A percentile compares a stretch with the other conserved stretches of the same genome.
phyloP scores from a whole-genome alignment of 2,329 filamentous ascomycete species.

The Ascochyta fabae region DNA sequence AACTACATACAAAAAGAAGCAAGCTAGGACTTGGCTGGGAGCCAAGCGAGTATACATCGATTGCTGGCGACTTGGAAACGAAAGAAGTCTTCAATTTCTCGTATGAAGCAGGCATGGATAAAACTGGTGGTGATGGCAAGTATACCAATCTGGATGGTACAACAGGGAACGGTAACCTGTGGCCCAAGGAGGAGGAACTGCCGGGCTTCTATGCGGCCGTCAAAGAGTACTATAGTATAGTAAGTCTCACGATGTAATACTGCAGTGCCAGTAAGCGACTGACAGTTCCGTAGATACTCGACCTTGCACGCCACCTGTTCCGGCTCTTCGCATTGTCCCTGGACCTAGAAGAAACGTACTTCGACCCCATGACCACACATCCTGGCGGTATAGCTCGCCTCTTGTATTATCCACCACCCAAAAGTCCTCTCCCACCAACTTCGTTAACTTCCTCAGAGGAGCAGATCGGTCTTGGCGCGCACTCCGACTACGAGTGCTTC shows the following conservation, averaged over 20 bases:
- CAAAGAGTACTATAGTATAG: slow-evolving; percentile 48
- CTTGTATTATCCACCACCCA: slow-evolving; percentile 48
- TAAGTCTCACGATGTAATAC: slow-evolving; percentile 10
- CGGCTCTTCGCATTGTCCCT: slow-evolving; percentile 51
- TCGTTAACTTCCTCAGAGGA: slow-evolving; percentile 19
- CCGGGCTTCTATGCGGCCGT: slow-evolving; percentile 49
- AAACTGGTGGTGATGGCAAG: slow-evolving; percentile 50
- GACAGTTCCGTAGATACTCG: slow-evolving; percentile 34
- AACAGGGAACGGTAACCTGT: slow-evolving; percentile 46
- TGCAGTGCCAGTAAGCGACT: not conserved
- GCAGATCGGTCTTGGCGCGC: slow-evolving; percentile 49
- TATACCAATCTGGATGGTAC: slow-evolving; percentile 52
- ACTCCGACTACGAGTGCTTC: slow-evolving; percentile 46
- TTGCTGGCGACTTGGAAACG: slow-evolving; percentile 50
- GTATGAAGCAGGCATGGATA: slow-evolving; percentile 51
- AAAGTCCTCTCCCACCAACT: slow-evolving; percentile 18
- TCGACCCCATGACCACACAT: slow-evolving; percentile 51
- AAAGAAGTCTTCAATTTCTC: slow-evolving; percentile 55
- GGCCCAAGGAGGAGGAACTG: slow-evolving; percentile 49
- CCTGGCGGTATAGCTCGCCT: slow-evolving; percentile 51
- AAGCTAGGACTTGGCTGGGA: slow-evolving; percentile 52
- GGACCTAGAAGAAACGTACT: slow-evolving; percentile 47
- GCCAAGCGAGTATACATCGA: slow-evolving; percentile 50
- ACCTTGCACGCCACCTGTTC: slow-evolving; percentile 51
- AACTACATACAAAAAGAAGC: slow-evolving; percentile 49